Base-by-base conservation (phyloP, 306 rosid genomes). In the Ziziphus jujuba region DNA sequence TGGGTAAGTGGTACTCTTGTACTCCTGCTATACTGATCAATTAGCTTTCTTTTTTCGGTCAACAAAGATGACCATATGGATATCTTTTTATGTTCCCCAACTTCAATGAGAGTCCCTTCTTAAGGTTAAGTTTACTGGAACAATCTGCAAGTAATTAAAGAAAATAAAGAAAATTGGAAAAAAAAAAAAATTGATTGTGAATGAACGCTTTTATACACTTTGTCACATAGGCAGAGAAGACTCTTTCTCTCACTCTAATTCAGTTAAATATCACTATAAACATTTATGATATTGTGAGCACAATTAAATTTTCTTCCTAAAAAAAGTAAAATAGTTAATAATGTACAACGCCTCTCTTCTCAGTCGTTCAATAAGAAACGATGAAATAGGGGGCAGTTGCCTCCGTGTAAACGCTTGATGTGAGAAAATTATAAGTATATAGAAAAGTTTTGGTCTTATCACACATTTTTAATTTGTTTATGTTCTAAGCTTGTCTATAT, bases 1-100 rank as follows among this genome's bases (percentile, higher is more conserved):
- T 20, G 99, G 97, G 98, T 92, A 89, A 80, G 82, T 84, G 55
- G 12, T 5, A 24, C 54, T 43, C 22, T 12, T 6, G 14, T 56
- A 25, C 21, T 19, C 19, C 3, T 45, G 16, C 50, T 9, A 9
- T 60, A 49, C 19, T 25, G 22, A 51, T 50, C 8, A 45, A 25
- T 45, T 7, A 53, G 7, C 33, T 9, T 24, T 2, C 43, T 19
- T 5, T 24, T 7, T 56, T 28, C 43, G 6, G 9, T 7, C 43
- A 6, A 36, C 10, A 36, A 36, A 36, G 20, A 48, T 16, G 7
- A 48, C 14, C 14, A 48, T 3, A n/a, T 35, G 9, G 63, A n/a
- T 19, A 33, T 59, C 28, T 23, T 2, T 36, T 36, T 36, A 17
- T 5, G 45, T 28, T 33, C 64, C 33, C 34, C 7, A 10, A 2